Base-by-base conservation (phyloP, 345 rosid species). In the Alliaria petiolata region DNA sequence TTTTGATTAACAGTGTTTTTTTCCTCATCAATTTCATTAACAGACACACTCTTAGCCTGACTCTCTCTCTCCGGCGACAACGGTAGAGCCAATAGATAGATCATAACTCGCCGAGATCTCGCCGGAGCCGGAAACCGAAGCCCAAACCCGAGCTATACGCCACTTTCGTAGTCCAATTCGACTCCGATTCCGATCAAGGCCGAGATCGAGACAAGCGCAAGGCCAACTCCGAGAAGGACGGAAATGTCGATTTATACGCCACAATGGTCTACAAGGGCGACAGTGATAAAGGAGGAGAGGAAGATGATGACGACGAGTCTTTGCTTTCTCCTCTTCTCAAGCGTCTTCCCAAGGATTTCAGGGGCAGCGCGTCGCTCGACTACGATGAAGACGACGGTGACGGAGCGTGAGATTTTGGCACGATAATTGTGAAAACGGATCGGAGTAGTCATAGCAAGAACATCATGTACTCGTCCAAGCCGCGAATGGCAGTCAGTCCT, bases 281-380 rank as follows among this genome's bases (percentile, higher is more conserved):
- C 45, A 66, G 70, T 38, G 81, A 75, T 50, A 75, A 54, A 40
- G 78, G 47, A 9, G 75, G 60, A 26, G 83, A 79, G 34, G 86
- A 68, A 47, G 75, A 69, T 13, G 82, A 87, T 3, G 96, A 93
- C 56, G 89, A 91, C 57, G 89, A 92, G 22, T 79, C 88, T 16
- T 67, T 84, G 30, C 89, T 90, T 49, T 98, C 99, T 57, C 93
- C 90, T 14, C 97, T 95, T 8, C 90, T 95, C 78, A 88, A 86
- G 67, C 92, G 85, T 76, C 90, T 95, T 6, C 93, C 97, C 45
- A 95, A 89, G 55, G 98, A 89, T 77, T 89, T 91, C 66, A 98
- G 96, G 0, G 92, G 95, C 34, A 88, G 83, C 20, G 72, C 83
- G 43, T 70, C 85, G 13, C 43, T 78, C 19, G 88, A 84, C 73